These are phyloP conservation scores for Tubosaeta brunneosetosa DNA, from an alignment of 768 basidiomycete genomes.

Conservation along the genomic window DNA sequence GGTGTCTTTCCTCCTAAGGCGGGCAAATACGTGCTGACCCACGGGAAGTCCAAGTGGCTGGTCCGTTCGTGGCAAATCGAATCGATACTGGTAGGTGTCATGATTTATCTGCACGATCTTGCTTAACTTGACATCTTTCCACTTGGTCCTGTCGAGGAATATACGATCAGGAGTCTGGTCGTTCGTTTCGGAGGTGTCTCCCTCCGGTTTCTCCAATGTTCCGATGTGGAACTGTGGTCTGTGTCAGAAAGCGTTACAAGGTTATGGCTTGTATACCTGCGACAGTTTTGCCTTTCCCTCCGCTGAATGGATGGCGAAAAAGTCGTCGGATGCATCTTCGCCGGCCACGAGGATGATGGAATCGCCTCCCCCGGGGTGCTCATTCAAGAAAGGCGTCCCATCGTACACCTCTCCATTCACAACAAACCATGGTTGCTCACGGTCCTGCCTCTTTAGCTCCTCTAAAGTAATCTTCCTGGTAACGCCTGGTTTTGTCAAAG, in stretches of 20 bases:
- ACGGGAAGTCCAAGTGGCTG: constrained; percentile 49
- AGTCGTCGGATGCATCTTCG: constrained; percentile 60
- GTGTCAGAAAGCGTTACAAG: constrained; percentile 5
- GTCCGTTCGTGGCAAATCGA: constrained; percentile 37
- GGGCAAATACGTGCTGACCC: constrained; percentile 58
- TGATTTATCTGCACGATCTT: constrained; percentile 39
- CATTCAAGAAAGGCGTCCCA: constrained; percentile 44
- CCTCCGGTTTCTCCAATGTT: constrained; percentile 31
- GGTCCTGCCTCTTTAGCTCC: constrained; percentile 39
- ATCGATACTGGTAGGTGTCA: constrained; percentile 48
- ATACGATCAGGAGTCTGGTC: constrained; percentile 6
- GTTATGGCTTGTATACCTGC: constrained; percentile 25
- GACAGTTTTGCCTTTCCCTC: constrained; percentile 44
- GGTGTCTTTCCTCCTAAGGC: constrained; percentile 37
- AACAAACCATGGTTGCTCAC: constrained; percentile 45
- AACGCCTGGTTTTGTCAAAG: constrained; percentile 45
- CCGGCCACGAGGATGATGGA: constrained; percentile 54
- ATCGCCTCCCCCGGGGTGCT: constrained; percentile 56
- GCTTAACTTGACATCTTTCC: constrained; percentile 44
- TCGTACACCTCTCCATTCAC: constrained; percentile 55
- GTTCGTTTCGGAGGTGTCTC: neutral
- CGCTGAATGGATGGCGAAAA: constrained; percentile 57
- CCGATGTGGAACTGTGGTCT: constrained; percentile 43
- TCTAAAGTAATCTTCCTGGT: constrained; percentile 39
- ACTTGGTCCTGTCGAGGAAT: constrained; percentile 44